phyloP scores from a whole-genome alignment of 2,329 filamentous ascomycete species.

The Trichoderma breve region DNA sequence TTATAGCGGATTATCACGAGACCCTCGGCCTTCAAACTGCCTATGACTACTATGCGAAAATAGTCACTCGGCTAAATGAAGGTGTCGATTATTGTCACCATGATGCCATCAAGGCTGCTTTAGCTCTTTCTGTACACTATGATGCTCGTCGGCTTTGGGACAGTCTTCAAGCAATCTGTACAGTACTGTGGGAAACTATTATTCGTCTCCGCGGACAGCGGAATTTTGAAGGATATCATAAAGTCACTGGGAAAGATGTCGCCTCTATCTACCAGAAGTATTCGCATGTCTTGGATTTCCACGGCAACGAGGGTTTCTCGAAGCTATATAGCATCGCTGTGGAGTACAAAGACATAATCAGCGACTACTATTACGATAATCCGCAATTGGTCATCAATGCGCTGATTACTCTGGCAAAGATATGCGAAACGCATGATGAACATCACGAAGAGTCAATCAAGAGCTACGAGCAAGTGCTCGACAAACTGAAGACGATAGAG shows the following conservation, averaged over 20 bases:
- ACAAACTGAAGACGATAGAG: background rate
- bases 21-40: background rate
- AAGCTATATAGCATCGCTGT: slow-evolving; percentile 44
- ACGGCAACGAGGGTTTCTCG: slow-evolving; percentile 42
- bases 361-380: slow-evolving; percentile 35
- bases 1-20: background rate
- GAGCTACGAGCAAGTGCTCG: slow-evolving; percentile 42
- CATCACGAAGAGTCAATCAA: slow-evolving; percentile 44
- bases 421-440: slow-evolving; percentile 45
- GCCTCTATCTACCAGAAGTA: slow-evolving; percentile 45
- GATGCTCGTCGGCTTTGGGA: background rate
- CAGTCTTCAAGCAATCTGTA: background rate
- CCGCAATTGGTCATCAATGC: slow-evolving; percentile 30
- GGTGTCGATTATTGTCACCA: background rate
- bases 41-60: background rate
- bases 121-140: background rate
- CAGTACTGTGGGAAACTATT: background rate
- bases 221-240: background rate
- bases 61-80: background rate
- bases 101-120: background rate
- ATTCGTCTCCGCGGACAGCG: background rate
- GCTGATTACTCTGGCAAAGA: slow-evolving; percentile 40
- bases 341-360: slow-evolving; percentile 48
- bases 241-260: slow-evolving; percentile 31
- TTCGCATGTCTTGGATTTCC: slow-evolving; percentile 44